These are phyloP conservation scores for Phanerochaete sordida DNA, from an alignment of 768 basidiomycete genomes.

Conservation along the genomic window DNA sequence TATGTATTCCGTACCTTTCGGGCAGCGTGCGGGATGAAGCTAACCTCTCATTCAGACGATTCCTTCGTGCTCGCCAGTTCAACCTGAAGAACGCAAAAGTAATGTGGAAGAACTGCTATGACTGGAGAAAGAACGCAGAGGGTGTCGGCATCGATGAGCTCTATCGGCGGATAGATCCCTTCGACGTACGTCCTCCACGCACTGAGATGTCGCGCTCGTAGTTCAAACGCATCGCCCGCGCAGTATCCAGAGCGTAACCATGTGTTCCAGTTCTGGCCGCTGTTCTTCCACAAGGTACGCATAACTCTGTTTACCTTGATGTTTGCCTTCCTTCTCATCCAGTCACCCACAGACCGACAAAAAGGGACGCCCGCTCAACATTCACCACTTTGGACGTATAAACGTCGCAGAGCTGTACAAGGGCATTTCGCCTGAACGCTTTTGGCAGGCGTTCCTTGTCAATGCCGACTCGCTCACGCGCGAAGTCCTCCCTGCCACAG, in stretches of 20 bases:
- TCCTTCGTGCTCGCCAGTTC: conserved; percentile 70
- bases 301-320: neutral
- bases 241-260: conserved; percentile 69
- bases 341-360: conserved; percentile 80
- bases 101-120: conserved; percentile 65
- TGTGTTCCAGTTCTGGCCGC: conserved; percentile 74
- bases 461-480: conserved; percentile 61
- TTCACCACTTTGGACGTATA: conserved; percentile 60
- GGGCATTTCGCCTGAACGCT: conserved; percentile 26
- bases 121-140: conserved; percentile 64
- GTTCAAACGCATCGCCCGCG: neutral
- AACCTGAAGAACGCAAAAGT: conserved; percentile 53
- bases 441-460: conserved; percentile 57
- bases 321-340: neutral
- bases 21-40: neutral
- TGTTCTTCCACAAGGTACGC: conserved; percentile 71
- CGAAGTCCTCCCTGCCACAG: conserved; percentile 65
- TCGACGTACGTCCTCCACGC: conserved; percentile 47
- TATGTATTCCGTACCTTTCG: conserved; percentile 21
- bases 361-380: conserved; percentile 71
- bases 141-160: conserved; percentile 65
- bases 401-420: conserved; percentile 35
- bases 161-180: conserved; percentile 61
- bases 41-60: conserved; percentile 48
- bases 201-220: neutral